Evolutionary conservation across 2,329 filamentous ascomycete genomes (phyloP), one percentile per base, ranked within the genome.

Genomic region (Clarireedia monteithiana): DNA sequence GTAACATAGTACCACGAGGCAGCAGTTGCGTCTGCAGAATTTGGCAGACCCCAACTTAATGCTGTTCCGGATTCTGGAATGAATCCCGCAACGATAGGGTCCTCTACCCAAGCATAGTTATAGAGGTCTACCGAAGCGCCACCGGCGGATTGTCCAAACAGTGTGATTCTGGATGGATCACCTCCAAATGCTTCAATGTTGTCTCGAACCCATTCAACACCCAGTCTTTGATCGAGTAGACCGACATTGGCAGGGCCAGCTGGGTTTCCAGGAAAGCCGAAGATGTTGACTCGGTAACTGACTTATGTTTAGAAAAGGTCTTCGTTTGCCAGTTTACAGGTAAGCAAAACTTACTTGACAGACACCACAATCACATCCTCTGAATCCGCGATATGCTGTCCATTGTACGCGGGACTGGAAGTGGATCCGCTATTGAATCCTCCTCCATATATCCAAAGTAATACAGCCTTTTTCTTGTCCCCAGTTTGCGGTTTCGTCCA

Each of bases 131-230:
- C 77, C 52, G 81, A 83, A 65, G 85, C 83, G 7, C 70, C 77
- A 12, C 79, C 79, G 0, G 79, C 78, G 3, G 74, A 78, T 68
- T 83, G 77, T 39, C 77, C 79, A 71, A 74, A 81, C 45, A 81
- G 67, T 1, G 75, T 79, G 34, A 86, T 75, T 57, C 79, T 76
- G 2, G 69, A 68, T 1, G 72, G 71, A 60, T 86, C 78, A 1
- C 83, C 84, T 0, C 83, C 83, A 66, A 87, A 84, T 2, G 70
- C 71, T 2, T 67, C 76, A 50, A 84, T 79, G 65, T 85, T 85
- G 26, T 77, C 72, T 57, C 75, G 73, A 26, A 86, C 76, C 84
- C 84, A 87, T 59, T 74, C 71, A 15, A 86, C 71, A 5, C 80
- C 75, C 9, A 78, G 65, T 60, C 80, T 75, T 68, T 86, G 83